Percentiles rank a stretch among this genome's conserved stretches.
Evolutionary conservation across 2,329 filamentous ascomycete genomes (phyloP).

Genomic region (Aspergillus sp.): DNA sequence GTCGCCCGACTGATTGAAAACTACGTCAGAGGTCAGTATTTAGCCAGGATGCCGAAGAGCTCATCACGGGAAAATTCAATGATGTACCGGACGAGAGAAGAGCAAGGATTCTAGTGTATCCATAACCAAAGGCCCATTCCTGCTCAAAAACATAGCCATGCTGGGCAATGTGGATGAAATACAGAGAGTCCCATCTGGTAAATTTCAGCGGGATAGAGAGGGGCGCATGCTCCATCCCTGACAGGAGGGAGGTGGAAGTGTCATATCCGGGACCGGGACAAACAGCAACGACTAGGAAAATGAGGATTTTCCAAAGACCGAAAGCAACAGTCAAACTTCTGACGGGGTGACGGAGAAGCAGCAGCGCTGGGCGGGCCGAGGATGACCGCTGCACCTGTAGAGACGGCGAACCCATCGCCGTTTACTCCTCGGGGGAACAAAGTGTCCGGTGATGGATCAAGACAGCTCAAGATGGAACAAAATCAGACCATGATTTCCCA

Average conservation of each 20-base stretch:
- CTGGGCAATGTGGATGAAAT: conserved; percentile 52
- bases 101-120: conserved; percentile 44
- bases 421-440: not conserved
- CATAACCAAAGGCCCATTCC: conserved; percentile 63
- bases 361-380: conserved; percentile 10
- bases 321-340: conserved; percentile 39
- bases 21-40: conserved; percentile 14
- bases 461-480: too few relatives aligned
- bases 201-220: conserved; percentile 38
- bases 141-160: conserved; percentile 58
- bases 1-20: conserved; percentile 16
- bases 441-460: too few relatives aligned
- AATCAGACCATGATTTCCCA: too few relatives aligned
- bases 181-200: conserved; percentile 59
- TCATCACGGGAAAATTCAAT: not conserved
- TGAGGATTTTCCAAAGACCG: conserved; percentile 51
- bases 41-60: conserved; percentile 1
- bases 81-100: conserved; percentile 29
- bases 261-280: conserved; percentile 60
- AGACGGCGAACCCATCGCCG: not conserved
- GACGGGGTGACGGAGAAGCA: conserved; percentile 25
- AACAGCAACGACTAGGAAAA: conserved; percentile 45
- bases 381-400: conserved; percentile 7
- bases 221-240: conserved; percentile 12
- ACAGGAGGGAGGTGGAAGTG: conserved; percentile 54